These are phyloP conservation scores for Dictyophora rubrovolvata DNA, from an alignment of 768 basidiomycete genomes.

Conservation along the genomic window DNA sequence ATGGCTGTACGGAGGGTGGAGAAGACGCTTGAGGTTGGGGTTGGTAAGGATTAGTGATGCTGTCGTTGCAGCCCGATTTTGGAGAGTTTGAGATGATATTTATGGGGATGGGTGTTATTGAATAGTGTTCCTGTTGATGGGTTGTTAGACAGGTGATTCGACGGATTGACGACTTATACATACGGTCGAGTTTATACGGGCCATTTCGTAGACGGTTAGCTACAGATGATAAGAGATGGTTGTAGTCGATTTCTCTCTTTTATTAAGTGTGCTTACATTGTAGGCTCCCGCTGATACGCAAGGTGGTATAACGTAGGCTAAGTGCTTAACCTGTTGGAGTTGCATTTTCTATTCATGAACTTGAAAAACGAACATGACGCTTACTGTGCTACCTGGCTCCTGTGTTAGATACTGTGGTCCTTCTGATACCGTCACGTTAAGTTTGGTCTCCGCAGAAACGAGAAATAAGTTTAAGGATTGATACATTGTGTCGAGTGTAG, in stretches of 20 bases:
- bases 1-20: slow-evolving; percentile 24
- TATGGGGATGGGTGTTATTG: slow-evolving; percentile 32
- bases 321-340: slow-evolving; percentile 11
- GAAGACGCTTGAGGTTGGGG: slow-evolving; percentile 25
- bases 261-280: slow-evolving; percentile 26
- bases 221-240: slow-evolving; percentile 13
- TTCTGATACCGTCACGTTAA: slow-evolving; percentile 31
- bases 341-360: background rate
- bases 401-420: slow-evolving; percentile 26
- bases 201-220: slow-evolving; percentile 38
- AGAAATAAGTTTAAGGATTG: slow-evolving; percentile 33
- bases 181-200: slow-evolving; percentile 22
- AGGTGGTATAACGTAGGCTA: slow-evolving; percentile 30
- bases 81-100: slow-evolving; percentile 23
- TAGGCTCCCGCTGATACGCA: slow-evolving; percentile 32
- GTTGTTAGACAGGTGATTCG: background rate
- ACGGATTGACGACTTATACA: background rate
- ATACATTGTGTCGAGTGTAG: slow-evolving; percentile 26
- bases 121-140: slow-evolving; percentile 20
- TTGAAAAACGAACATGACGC: slow-evolving; percentile 16
- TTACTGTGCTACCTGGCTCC: slow-evolving; percentile 33
- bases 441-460: slow-evolving; percentile 27
- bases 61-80: slow-evolving; percentile 17
- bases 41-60: slow-evolving; percentile 15
- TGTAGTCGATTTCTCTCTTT: background rate